A percentile compares a stretch with the other conserved stretches of the same genome.
These are phyloP conservation scores for Adiantum capillusveneris DNA, from an alignment of 75 land plant species.

Conservation along the genomic window DNA sequence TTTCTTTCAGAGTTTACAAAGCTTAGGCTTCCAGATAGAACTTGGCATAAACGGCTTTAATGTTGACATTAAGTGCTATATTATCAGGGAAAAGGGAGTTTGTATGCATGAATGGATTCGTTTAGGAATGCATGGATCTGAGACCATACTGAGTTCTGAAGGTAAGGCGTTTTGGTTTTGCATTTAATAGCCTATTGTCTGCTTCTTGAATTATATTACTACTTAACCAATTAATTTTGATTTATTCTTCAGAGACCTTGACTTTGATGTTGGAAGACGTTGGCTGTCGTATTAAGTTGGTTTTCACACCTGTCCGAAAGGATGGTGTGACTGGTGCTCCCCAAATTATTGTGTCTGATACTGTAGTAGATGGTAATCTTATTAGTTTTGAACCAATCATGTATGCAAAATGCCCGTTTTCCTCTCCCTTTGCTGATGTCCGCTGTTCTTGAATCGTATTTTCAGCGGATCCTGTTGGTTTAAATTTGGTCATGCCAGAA, in stretches of 20 bases:
- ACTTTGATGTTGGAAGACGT: constrained; percentile 69
- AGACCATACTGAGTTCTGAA: constrained; percentile 28
- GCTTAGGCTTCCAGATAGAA: not conserved
- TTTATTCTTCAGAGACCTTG: constrained; percentile 32
- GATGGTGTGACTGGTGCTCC: constrained; percentile 64
- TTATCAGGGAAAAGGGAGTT: constrained; percentile 56
- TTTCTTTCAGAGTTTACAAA: not conserved
- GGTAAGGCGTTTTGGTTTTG: too few relatives aligned
- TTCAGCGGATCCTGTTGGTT: constrained; percentile 73
- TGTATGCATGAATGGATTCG: constrained; percentile 74
- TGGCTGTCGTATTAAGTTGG: constrained; percentile 61
- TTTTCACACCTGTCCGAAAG: constrained; percentile 71
- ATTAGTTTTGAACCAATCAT: not conserved
- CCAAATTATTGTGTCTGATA: constrained; percentile 45
- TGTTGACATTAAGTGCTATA: too few relatives aligned
- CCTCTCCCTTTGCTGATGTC: not conserved
- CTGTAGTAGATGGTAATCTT: constrained; percentile 59
- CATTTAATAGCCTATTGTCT: too few relatives aligned
- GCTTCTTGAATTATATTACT: too few relatives aligned
- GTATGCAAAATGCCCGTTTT: not conserved
- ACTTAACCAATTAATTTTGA: too few relatives aligned
- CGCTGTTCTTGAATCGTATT: not conserved
- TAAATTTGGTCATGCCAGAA: constrained; percentile 56
- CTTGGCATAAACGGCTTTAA: too few relatives aligned
- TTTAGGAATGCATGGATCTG: constrained; percentile 32